Percentiles rank a stretch among this genome's conserved stretches.
These are phyloP conservation scores for Diplodia sapinea DNA, from an alignment of 2,329 filamentous ascomycete genomes.

Conservation along the genomic window DNA sequence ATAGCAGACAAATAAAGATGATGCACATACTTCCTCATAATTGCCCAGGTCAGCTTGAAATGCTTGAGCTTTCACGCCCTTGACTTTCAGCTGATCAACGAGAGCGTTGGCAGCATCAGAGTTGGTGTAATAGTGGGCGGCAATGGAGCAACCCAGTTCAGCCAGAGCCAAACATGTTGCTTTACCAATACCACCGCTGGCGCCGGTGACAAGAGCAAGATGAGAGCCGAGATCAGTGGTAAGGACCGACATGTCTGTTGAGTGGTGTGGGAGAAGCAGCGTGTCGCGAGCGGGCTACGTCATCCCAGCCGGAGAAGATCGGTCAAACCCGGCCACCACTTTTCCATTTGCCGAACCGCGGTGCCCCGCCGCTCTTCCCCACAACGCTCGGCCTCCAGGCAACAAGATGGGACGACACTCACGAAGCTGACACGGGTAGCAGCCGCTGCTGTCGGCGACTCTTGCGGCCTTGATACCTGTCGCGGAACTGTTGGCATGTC, in stretches of 20 bases:
- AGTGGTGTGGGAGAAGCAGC: background rate
- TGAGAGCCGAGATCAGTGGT: constrained; percentile 35
- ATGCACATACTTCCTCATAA: constrained; percentile 44
- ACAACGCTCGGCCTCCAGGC: background rate
- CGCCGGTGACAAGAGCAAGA: constrained; percentile 50
- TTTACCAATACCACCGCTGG: constrained; percentile 54
- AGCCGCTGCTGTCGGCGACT: too few relatives aligned
- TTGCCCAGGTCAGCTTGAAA: constrained; percentile 48
- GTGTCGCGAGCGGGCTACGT: background rate
- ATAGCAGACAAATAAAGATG: background rate
- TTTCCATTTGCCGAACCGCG: background rate
- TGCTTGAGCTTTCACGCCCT: constrained; percentile 41
- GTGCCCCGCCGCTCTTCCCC: background rate
- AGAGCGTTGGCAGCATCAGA: constrained; percentile 40
- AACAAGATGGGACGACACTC: background rate
- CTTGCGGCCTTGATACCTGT: background rate
- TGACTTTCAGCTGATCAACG: constrained; percentile 40
- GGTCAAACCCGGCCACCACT: constrained; percentile 5
- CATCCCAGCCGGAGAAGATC: background rate
- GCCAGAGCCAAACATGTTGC: constrained; percentile 51
- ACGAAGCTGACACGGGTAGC: background rate
- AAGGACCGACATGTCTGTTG: constrained; percentile 27
- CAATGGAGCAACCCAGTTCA: constrained; percentile 50
- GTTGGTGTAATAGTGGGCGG: constrained; percentile 52
- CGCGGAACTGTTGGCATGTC: background rate